Evolutionary conservation across 345 rosid species (phyloP).

Genomic region (Salix dunnii): DNA sequence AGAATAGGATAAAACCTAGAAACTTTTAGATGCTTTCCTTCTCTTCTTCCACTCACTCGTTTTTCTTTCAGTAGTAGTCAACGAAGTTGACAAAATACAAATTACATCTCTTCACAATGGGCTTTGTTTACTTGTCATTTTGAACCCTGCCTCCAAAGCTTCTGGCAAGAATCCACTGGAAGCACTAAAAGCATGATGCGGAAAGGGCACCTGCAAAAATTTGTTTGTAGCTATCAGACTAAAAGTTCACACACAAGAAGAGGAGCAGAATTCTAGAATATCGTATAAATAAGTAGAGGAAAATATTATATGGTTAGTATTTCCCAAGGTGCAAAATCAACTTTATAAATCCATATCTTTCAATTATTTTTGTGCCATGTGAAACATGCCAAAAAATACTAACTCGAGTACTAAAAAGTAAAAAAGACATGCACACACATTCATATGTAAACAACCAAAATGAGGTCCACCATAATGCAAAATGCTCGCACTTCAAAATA

Average conservation of each 20-base stretch:
- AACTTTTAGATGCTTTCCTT: not conserved
- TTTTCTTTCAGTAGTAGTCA: not conserved
- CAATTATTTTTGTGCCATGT: not conserved
- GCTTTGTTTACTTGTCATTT: not conserved
- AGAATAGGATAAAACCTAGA: not conserved
- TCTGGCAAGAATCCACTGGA: not conserved
- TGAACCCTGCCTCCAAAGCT: slow-evolving; percentile 6
- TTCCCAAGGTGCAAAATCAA: not conserved
- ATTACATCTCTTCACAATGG: not conserved
- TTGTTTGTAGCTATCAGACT: not conserved
- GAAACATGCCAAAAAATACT: not conserved
- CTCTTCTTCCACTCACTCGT: not conserved
- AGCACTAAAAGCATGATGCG: not conserved
- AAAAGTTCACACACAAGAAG: not conserved
- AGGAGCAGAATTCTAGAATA: not conserved
- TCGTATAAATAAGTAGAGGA: not conserved
- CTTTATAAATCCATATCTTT: not conserved
- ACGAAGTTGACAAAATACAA: not conserved
- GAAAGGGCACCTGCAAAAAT: slow-evolving; percentile 9
- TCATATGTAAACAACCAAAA: not conserved
- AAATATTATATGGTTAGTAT: not conserved
- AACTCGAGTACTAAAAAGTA: not conserved
- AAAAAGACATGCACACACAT: not conserved
- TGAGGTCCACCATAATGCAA: not conserved
- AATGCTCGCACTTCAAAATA: not conserved